Conservation (phyloP, 2,329 filamentous ascomycete species). For the Beauveria sp. region DNA sequence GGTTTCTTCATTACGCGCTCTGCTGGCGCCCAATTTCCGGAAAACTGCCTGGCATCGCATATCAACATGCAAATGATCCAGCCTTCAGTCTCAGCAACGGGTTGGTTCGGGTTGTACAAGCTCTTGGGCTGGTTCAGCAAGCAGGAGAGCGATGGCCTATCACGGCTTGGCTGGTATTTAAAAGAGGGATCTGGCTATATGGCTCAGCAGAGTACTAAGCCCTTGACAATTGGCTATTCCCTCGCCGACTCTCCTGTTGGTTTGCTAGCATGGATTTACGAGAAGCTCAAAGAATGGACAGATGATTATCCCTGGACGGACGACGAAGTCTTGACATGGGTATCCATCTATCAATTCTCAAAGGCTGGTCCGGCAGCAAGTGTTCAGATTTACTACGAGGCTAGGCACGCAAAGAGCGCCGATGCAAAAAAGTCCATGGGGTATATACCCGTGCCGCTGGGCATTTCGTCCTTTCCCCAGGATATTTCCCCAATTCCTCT, state of each 20-base stretch:
- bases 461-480: constrained; percentile 47
- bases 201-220: constrained; percentile 49
- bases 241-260: constrained; percentile 63
- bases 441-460: constrained; percentile 33
- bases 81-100: constrained; percentile 33
- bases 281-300: constrained; percentile 72
- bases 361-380: constrained; percentile 61
- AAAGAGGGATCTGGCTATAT: constrained; percentile 38
- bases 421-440: constrained; percentile 10
- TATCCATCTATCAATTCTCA: constrained; percentile 65
- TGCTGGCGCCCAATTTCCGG: constrained; percentile 49
- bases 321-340: constrained; percentile 69
- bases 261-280: constrained; percentile 70
- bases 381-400: constrained; percentile 66
- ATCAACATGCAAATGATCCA: constrained; percentile 45
- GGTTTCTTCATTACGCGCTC: constrained; percentile 55
- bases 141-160: constrained; percentile 42
- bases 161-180: constrained; percentile 49
- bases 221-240: constrained; percentile 64
- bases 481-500: constrained; percentile 45
- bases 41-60: constrained; percentile 37
- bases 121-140: constrained; percentile 13
- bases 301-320: constrained; percentile 66
- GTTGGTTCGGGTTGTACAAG: constrained; percentile 26
- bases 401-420: constrained; percentile 30